Percentiles rank a stretch among this genome's conserved stretches.
phyloP scores from a whole-genome alignment of 2,329 filamentous ascomycete species.

The Calonectria pauciramosa region DNA sequence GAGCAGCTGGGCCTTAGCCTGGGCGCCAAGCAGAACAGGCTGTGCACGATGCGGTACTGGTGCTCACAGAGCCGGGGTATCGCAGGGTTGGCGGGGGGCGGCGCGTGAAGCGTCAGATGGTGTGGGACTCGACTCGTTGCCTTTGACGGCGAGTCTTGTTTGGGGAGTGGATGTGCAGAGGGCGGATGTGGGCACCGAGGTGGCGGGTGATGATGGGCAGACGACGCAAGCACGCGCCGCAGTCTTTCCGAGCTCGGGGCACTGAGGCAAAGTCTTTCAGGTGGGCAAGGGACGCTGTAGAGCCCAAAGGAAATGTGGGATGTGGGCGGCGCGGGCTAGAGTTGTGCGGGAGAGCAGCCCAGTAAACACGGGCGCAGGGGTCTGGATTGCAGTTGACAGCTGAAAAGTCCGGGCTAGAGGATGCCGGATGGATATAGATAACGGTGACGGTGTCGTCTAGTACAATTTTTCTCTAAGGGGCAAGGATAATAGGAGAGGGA shows the following conservation, averaged over 20 bases:
- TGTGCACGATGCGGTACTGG: slow-evolving; percentile 22
- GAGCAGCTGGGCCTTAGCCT: slow-evolving; percentile 21
- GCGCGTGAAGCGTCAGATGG: slow-evolving; percentile 24
- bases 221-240: slow-evolving; percentile 5
- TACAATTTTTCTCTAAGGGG: not conserved
- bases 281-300: slow-evolving; percentile 7
- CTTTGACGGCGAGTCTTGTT: not conserved
- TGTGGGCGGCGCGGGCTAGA: slow-evolving; percentile 1
- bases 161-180: not conserved
- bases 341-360: not conserved
- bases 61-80: slow-evolving; percentile 14
- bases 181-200: slow-evolving; percentile 4
- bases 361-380: slow-evolving; percentile 3
- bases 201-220: slow-evolving; percentile 8
- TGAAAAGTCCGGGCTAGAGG: not conserved
- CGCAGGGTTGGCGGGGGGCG: slow-evolving; percentile 13
- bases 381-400: slow-evolving; percentile 10
- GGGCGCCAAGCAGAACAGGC: slow-evolving; percentile 25
- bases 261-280: slow-evolving; percentile 9
- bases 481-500: not conserved
- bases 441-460: not conserved
- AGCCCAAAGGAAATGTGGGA: slow-evolving; percentile 1
- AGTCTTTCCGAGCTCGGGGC: not conserved
- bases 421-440: not conserved
- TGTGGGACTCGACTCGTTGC: slow-evolving; percentile 17